phyloP scores from a whole-genome alignment of 1,139 yeast genomes.

The Scheffersomyces insectosa region DNA sequence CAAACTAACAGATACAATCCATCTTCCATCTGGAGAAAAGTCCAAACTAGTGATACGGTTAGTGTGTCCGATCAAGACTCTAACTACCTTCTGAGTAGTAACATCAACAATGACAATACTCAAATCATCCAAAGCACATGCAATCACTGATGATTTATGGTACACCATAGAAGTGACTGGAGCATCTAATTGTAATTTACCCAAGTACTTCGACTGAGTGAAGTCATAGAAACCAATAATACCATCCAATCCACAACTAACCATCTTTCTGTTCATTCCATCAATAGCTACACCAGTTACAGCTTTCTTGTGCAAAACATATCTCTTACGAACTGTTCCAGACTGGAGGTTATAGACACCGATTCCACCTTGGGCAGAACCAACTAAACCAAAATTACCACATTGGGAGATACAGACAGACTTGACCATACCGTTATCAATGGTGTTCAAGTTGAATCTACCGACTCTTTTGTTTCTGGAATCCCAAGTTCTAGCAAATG shows the following conservation, averaged over 20 bases:
- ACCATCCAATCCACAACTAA: slow-evolving; percentile 88
- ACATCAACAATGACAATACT: slow-evolving; percentile 83
- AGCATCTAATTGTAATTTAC: slow-evolving; percentile 67
- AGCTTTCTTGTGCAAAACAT: slow-evolving; percentile 69
- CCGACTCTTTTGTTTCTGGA: slow-evolving; percentile 83
- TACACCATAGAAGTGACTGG: slow-evolving; percentile 78
- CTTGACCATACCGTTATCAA: slow-evolving; percentile 81
- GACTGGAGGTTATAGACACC: slow-evolving; percentile 90
- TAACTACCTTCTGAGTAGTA: slow-evolving; percentile 75
- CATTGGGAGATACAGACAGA: slow-evolving; percentile 83
- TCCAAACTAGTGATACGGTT: slow-evolving; percentile 88
- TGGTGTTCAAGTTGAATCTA: slow-evolving; percentile 64
- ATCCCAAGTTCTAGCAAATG: slow-evolving; percentile 91
- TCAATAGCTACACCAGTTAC: slow-evolving; percentile 90
- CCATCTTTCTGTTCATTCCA: slow-evolving; percentile 85
- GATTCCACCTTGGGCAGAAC: slow-evolving; percentile 88
- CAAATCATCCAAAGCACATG: slow-evolving; percentile 83
- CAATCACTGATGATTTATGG: slow-evolving; percentile 83
- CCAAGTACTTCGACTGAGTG: slow-evolving; percentile 65
- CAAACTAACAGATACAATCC: slow-evolving; percentile 83
- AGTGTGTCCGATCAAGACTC: slow-evolving; percentile 88
- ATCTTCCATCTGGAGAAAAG: slow-evolving; percentile 93
- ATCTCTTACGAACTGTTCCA: slow-evolving; percentile 70
- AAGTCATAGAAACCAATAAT: slow-evolving; percentile 86
- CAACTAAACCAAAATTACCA: slow-evolving; percentile 93